Conservation (phyloP, 2,329 filamentous ascomycete species). For the Sporothrix schenckii region DNA sequence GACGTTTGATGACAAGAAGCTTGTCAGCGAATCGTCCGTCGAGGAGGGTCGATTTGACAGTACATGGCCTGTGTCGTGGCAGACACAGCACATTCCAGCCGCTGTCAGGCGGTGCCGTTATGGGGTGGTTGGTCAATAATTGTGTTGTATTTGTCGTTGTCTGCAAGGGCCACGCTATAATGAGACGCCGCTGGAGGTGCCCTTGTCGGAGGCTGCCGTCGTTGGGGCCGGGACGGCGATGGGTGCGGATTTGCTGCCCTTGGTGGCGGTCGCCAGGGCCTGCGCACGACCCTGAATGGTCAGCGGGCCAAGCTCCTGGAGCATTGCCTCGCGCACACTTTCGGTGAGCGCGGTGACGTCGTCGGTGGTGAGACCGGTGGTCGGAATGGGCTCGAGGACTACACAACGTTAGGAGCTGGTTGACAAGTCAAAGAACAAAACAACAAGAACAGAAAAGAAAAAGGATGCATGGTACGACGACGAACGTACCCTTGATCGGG, state of each 20-base stretch:
- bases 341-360: constrained; percentile 76
- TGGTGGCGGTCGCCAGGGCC: constrained; percentile 5
- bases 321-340: constrained; percentile 73
- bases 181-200: constrained; percentile 31
- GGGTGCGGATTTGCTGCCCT: neutral
- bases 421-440: neutral
- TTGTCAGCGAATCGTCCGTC: too few species aligned
- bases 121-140: neutral
- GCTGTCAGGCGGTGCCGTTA: neutral
- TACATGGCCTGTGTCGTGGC: neutral
- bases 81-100: neutral
- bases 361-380: constrained; percentile 68
- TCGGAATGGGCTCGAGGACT: constrained; percentile 82
- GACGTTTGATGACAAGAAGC: too few species aligned
- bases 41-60: too few species aligned
- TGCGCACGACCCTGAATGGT: constrained; percentile 50
- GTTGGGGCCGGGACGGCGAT: constrained; percentile 10
- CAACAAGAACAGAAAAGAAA: constrained; percentile 17
- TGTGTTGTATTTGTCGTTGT: neutral
- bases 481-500: constrained; percentile 68
- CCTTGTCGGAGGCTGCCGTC: constrained; percentile 22
- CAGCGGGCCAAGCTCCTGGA: constrained; percentile 62
- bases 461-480: neutral
- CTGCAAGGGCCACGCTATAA: constrained; percentile 25
- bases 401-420: neutral